phyloP scores from a whole-genome alignment of 495 filamentous ascomycete species.

The Lasiosphaeris hirsuta region DNA sequence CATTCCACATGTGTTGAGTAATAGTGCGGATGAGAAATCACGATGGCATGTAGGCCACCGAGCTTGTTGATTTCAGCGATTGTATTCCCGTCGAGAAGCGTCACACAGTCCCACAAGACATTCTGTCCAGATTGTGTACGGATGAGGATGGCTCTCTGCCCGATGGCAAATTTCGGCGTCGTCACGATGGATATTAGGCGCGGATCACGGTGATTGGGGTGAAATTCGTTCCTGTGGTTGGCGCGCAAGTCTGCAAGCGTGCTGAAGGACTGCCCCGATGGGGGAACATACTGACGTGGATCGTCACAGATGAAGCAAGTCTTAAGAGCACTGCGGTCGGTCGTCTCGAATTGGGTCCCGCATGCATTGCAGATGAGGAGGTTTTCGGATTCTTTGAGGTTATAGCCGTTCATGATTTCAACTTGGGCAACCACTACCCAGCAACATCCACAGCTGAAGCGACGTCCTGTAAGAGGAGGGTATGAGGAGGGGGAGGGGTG shows the following conservation, averaged over 20 bases:
- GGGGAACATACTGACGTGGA: slow-evolving; percentile 66
- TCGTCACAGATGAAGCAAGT: slow-evolving; percentile 76
- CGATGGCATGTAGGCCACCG: slow-evolving; percentile 66
- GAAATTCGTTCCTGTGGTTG: slow-evolving; percentile 42
- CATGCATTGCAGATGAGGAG: slow-evolving; percentile 59
- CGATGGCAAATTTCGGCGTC: slow-evolving; percentile 65
- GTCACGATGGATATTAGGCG: slow-evolving; percentile 54
- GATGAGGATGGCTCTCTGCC: slow-evolving; percentile 66
- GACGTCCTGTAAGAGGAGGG: too few species aligned
- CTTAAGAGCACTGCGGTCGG: slow-evolving; percentile 38
- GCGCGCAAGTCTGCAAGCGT: slow-evolving; percentile 41
- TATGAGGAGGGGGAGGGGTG: too few species aligned
- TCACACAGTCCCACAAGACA: slow-evolving; percentile 72
- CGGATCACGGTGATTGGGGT: slow-evolving; percentile 28
- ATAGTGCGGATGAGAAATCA: slow-evolving; percentile 79
- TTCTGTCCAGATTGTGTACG: slow-evolving; percentile 54
- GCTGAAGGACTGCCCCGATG: slow-evolving; percentile 58
- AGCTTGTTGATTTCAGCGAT: slow-evolving; percentile 41
- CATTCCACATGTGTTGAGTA: slow-evolving; percentile 68
- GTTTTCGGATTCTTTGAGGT: not conserved
- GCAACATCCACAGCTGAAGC: not conserved
- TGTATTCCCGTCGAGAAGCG: slow-evolving; percentile 60
- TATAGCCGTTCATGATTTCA: not conserved
- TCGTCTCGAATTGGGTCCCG: slow-evolving; percentile 63
- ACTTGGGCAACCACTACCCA: not conserved